Evolutionary conservation across 768 basidiomycete species (phyloP).

Genomic region (Porpolomopsis calyptriformis): DNA sequence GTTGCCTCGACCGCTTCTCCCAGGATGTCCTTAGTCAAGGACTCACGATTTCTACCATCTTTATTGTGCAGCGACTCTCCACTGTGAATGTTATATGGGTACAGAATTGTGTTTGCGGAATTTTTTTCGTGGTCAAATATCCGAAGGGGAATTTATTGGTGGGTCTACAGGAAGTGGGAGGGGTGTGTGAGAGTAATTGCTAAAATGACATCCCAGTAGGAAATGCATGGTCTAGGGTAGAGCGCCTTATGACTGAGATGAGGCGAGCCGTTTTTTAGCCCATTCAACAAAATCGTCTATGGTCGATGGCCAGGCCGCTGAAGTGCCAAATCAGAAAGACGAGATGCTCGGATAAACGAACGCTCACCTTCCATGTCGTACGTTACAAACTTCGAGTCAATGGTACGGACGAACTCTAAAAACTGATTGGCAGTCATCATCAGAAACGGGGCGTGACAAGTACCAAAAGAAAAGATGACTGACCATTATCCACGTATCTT

Average conservation of each 20-base stretch:
- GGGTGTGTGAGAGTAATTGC: too few species aligned
- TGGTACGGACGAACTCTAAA: conserved; percentile 64
- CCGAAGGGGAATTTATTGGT: neutral
- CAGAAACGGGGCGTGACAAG: neutral
- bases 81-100: neutral
- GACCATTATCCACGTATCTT: conserved; percentile 86
- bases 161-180: too few species aligned
- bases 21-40: conserved; percentile 25
- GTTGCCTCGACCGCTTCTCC: conserved; percentile 22
- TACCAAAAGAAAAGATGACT: conserved; percentile 18
- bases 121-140: neutral
- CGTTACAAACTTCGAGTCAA: conserved; percentile 59
- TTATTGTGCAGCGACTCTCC: conserved; percentile 15
- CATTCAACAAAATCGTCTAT: conserved; percentile 57
- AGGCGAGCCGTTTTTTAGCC: conserved; percentile 22
- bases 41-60: conserved; percentile 34
- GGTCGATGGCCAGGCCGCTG: conserved; percentile 60
- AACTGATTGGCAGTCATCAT: conserved; percentile 37
- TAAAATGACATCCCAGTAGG: too few species aligned
- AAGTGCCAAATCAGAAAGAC: neutral
- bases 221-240: too few species aligned
- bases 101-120: too few species aligned
- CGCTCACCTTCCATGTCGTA: conserved; percentile 72
- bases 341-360: too few species aligned
- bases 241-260: neutral